phyloP scores from a whole-genome alignment of 139 green algal species.

The Tetratostichococcus sp. region DNA sequence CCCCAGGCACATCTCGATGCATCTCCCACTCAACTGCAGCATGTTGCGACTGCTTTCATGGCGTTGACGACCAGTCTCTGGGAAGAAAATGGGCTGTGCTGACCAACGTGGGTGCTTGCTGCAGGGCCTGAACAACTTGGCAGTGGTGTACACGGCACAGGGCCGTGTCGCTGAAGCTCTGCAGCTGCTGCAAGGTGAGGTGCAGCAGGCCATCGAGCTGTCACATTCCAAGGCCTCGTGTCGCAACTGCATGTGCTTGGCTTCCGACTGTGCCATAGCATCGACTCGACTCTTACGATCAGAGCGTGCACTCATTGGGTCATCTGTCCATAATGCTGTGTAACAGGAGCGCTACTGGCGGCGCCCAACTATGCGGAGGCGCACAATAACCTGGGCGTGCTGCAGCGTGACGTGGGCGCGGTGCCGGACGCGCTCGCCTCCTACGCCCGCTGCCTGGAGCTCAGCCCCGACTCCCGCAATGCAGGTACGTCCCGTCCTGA shows the following conservation, averaged over 20 bases:
- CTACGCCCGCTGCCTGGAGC: slow-evolving; percentile 69
- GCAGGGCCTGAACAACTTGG: slow-evolving; percentile 91
- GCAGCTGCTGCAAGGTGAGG: slow-evolving; percentile 54
- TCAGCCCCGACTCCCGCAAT: slow-evolving; percentile 64
- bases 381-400: slow-evolving; percentile 81
- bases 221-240: no score
- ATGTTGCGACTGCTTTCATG: no score
- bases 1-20: slow-evolving; percentile 15
- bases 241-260: no score
- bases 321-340: no score
- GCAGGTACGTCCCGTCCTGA: no score
- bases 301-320: no score
- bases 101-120: slow-evolving; percentile 33
- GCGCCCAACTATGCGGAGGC: slow-evolving; percentile 71
- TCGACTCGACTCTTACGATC: no score
- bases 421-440: slow-evolving; percentile 55
- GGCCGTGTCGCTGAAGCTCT: slow-evolving; percentile 64
- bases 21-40: no score
- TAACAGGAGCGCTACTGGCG: slow-evolving; percentile 62
- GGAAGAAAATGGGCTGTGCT: no score
- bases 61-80: no score
- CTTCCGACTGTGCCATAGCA: no score
- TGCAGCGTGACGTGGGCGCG: slow-evolving; percentile 64
- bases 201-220: no score
- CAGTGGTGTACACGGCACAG: slow-evolving; percentile 85